Conservation (phyloP, 208 protist genomes). For the Cochliopodium minus region DNA sequence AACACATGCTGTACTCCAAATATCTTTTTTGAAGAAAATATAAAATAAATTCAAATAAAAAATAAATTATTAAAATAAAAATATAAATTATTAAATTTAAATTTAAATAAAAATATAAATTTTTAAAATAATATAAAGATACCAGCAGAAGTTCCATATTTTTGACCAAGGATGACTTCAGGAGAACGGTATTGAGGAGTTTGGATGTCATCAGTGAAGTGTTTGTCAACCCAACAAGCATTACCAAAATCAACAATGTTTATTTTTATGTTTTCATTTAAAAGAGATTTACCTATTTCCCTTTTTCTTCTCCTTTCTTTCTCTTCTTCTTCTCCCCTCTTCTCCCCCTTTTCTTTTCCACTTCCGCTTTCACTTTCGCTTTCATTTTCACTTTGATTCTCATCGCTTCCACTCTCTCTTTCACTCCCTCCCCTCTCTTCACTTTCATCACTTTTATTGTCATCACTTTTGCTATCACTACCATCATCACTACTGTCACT, state of each 20-base stretch:
- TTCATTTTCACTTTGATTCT: constrained; percentile 2
- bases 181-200: constrained; percentile 71
- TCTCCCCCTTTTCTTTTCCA: constrained; percentile 19
- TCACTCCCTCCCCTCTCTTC: constrained; percentile 30
- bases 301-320: constrained; percentile 30
- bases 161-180: constrained; percentile 66
- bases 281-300: neutral
- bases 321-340: constrained; percentile 55
- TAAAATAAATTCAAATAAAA: too few species aligned
- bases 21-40: too few species aligned
- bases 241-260: constrained; percentile 94
- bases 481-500: too few species aligned
- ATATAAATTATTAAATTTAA: too few species aligned
- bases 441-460: constrained; percentile 51
- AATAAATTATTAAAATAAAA: too few species aligned
- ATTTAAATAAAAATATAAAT: too few species aligned
- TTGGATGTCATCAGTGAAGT: constrained; percentile 81
- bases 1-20: constrained; percentile 73
- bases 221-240: constrained; percentile 84
- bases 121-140: too few species aligned
- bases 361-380: neutral
- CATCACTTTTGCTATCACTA: too few species aligned
- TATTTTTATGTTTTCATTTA: constrained; percentile 26
- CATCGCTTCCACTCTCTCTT: neutral
- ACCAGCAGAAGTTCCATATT: constrained; percentile 47